A percentile compares a stretch with the other conserved stretches of the same genome.
Evolutionary conservation across 306 rosid genomes (phyloP).

Genomic region (Inga leiocalycina): DNA sequence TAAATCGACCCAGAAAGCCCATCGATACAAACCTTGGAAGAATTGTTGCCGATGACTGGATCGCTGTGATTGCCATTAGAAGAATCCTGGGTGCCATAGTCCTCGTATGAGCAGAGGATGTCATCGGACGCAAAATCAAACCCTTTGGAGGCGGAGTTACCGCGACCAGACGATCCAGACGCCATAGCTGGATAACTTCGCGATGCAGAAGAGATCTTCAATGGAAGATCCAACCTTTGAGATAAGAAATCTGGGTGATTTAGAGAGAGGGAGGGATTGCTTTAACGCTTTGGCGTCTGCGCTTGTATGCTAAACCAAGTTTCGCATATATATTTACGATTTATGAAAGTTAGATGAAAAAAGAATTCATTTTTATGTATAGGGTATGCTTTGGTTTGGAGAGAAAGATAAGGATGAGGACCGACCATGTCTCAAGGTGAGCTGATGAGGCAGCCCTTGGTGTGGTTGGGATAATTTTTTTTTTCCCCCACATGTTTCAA

Average conservation of each 20-base stretch:
- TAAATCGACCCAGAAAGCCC: constrained; percentile 1
- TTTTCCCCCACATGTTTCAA: not conserved
- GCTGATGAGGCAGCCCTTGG: not conserved
- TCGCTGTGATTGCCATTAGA: constrained; percentile 75
- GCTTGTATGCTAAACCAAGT: constrained; percentile 48
- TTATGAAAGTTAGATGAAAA: not conserved
- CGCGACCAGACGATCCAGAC: constrained; percentile 87
- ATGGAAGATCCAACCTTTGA: not conserved
- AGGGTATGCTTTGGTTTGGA: constrained; percentile 18
- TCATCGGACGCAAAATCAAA: constrained; percentile 90
- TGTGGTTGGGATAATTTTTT: not conserved
- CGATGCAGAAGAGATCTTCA: constrained; percentile 20
- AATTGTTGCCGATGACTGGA: constrained; percentile 49
- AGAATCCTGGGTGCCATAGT: constrained; percentile 66
- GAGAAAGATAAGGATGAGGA: constrained; percentile 54
- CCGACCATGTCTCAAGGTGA: constrained; percentile 41
- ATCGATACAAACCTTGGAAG: constrained; percentile 52
- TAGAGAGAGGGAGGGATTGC: not conserved
- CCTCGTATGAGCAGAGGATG: constrained; percentile 89
- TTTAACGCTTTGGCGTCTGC: not conserved
- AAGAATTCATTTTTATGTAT: not conserved
- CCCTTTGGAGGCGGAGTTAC: constrained; percentile 70
- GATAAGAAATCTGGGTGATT: constrained; percentile 30
- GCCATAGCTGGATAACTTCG: constrained; percentile 58
- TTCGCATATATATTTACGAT: constrained; percentile 28